Evolutionary conservation across 345 rosid genomes (phyloP).

Genomic region (Cochlearia excelsa): DNA sequence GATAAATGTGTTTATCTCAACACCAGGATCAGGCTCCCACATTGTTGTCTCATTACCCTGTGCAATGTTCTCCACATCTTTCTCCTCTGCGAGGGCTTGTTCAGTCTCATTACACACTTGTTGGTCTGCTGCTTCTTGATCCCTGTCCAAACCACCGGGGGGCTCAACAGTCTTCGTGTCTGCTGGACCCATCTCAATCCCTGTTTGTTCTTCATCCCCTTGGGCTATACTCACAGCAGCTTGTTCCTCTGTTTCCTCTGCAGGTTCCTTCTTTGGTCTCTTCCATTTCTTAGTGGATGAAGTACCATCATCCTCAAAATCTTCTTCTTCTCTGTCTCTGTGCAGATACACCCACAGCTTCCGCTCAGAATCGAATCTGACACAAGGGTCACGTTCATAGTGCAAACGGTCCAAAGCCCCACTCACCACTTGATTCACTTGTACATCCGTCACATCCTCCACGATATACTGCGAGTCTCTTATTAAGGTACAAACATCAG

Average conservation of each 20-base stretch:
- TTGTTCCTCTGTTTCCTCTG: constrained; percentile 73
- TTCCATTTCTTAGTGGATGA: constrained; percentile 99
- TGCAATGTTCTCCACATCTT: constrained; percentile 37
- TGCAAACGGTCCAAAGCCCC: constrained; percentile 99
- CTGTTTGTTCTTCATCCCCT: constrained; percentile 58
- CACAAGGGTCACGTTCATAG: constrained; percentile 99
- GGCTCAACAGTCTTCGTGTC: constrained; percentile 60
- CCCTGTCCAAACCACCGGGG: constrained; percentile 39
- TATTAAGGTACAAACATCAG: constrained; percentile 97
- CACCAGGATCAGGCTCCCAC: constrained; percentile 51
- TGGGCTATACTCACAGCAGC: constrained; percentile 66
- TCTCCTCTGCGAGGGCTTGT: constrained; percentile 52
- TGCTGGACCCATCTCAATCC: constrained; percentile 64
- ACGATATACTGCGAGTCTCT: constrained; percentile 89
- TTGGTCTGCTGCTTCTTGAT: constrained; percentile 41
- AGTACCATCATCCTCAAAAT: constrained; percentile 99
- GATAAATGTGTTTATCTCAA: constrained; percentile 55
- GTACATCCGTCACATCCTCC: constrained; percentile 89
- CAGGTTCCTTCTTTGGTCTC: constrained; percentile 86
- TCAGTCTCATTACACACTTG: constrained; percentile 37
- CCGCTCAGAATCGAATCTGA: constrained; percentile 86
- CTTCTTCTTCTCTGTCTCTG: constrained; percentile 97
- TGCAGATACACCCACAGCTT: constrained; percentile 97
- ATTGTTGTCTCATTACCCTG: constrained; percentile 49
- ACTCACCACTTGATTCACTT: constrained; percentile 93